These are phyloP conservation scores for Hypoxylon intermedium DNA, from an alignment of 495 filamentous ascomycete species.

Conservation along the genomic window DNA sequence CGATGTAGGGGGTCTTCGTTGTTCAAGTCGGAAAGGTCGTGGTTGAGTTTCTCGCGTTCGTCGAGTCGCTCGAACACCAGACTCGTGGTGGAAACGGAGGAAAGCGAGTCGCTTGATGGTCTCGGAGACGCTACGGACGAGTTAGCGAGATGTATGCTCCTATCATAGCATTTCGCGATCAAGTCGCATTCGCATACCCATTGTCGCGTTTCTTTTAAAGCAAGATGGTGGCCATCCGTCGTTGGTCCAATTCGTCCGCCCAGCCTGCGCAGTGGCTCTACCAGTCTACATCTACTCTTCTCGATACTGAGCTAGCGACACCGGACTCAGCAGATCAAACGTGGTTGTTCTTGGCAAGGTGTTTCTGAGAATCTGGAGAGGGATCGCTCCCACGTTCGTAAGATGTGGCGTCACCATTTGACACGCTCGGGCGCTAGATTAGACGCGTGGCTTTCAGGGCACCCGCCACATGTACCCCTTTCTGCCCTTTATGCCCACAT, in stretches of 20 bases:
- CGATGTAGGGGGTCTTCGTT: slow-evolving; percentile 57
- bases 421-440: too few relatives aligned
- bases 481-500: too few relatives aligned
- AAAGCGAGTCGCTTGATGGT: slow-evolving; percentile 64
- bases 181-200: slow-evolving; percentile 31
- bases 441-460: too few relatives aligned
- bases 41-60: slow-evolving; percentile 53
- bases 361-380: too few relatives aligned
- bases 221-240: slow-evolving; percentile 24
- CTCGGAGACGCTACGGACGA: slow-evolving; percentile 43
- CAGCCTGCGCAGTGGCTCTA: too few relatives aligned
- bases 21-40: slow-evolving; percentile 46
- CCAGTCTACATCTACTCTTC: too few relatives aligned
- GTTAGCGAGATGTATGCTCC: slow-evolving; percentile 9
- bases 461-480: too few relatives aligned
- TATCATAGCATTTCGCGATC: background rate
- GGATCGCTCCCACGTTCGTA: too few relatives aligned
- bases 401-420: too few relatives aligned
- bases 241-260: background rate
- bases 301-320: too few relatives aligned
- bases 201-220: slow-evolving; percentile 18
- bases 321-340: too few relatives aligned
- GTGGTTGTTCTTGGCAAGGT: too few relatives aligned
- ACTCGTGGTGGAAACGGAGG: slow-evolving; percentile 77
- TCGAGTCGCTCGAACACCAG: slow-evolving; percentile 77